phyloP scores from a whole-genome alignment of 352 stramenopile species.

The Phytophthora multivora region DNA sequence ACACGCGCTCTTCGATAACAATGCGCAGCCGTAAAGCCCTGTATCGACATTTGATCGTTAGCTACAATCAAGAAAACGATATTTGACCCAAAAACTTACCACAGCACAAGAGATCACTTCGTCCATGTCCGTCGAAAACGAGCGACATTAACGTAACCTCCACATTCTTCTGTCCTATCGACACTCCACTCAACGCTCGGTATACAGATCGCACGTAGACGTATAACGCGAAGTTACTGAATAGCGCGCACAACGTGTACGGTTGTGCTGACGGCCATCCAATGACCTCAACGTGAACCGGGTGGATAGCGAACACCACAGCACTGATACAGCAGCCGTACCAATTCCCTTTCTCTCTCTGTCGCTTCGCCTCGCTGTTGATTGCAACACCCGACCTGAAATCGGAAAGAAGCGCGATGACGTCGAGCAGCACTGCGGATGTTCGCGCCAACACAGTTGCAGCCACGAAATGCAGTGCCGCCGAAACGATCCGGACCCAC shows the following conservation, averaged over 20 bases:
- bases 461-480: constrained; percentile 45
- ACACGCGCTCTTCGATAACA: constrained; percentile 64
- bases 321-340: constrained; percentile 47
- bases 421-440: constrained; percentile 32
- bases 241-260: constrained; percentile 61
- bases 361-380: neutral
- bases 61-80: neutral
- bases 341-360: constrained; percentile 4
- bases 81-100: constrained; percentile 1
- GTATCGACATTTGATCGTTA: neutral
- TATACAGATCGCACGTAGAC: constrained; percentile 26
- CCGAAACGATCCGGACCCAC: constrained; percentile 45
- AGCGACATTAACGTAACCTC: constrained; percentile 2
- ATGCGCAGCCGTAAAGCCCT: constrained; percentile 44
- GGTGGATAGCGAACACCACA: constrained; percentile 63
- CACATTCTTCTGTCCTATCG: neutral
- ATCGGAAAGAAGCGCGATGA: constrained; percentile 21
- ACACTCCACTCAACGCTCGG: constrained; percentile 1
- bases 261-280: constrained; percentile 74
- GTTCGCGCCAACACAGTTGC: constrained; percentile 31
- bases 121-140: constrained; percentile 6
- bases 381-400: neutral
- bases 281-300: constrained; percentile 69
- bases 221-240: constrained; percentile 50
- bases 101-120: constrained; percentile 19